A percentile compares a stretch with the other conserved stretches of the same genome.
phyloP scores from a whole-genome alignment of 352 stramenopile genomes.

The Pythium guiyangense region DNA sequence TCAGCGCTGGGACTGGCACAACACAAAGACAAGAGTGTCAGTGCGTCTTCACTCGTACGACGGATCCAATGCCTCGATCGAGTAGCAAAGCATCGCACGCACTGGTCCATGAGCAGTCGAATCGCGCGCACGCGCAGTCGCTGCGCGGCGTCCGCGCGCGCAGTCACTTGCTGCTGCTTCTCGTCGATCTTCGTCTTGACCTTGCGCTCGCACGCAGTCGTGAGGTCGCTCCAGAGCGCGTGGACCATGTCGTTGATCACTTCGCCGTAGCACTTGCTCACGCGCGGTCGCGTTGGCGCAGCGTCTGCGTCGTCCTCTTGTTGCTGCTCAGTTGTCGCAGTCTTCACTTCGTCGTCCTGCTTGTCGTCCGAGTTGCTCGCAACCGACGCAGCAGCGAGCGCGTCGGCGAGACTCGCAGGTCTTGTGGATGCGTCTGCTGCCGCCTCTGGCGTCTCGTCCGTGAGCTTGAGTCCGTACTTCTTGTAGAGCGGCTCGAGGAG shows the following conservation, averaged over 20 bases:
- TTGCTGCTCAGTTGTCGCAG: background rate
- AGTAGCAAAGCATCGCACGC: conserved; percentile 14
- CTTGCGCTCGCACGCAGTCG: conserved; percentile 47
- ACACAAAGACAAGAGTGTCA: background rate
- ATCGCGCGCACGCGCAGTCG: conserved; percentile 53
- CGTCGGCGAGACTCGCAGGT: conserved; percentile 1
- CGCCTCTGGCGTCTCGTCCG: conserved; percentile 4
- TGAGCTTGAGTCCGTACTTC: conserved; percentile 56
- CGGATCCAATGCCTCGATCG: background rate
- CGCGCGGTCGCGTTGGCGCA: no score
- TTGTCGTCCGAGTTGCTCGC: background rate
- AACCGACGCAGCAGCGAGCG: conserved; percentile 3
- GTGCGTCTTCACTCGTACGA: background rate
- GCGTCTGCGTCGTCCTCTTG: background rate
- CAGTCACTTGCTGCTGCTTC: conserved; percentile 67
- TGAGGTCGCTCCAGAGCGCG: conserved; percentile 52
- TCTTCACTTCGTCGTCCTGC: background rate
- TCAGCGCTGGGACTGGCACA: conserved; percentile 34
- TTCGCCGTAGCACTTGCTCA: conserved; percentile 58
- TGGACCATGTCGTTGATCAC: conserved; percentile 68
- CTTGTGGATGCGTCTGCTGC: background rate
- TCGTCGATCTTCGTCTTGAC: conserved; percentile 74
- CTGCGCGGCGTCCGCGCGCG: conserved; percentile 54
- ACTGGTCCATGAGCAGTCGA: conserved; percentile 57
- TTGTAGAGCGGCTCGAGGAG: conserved; percentile 69